Base-by-base conservation (phyloP, 768 basidiomycete species). In the Sarcomyxa edulis region DNA sequence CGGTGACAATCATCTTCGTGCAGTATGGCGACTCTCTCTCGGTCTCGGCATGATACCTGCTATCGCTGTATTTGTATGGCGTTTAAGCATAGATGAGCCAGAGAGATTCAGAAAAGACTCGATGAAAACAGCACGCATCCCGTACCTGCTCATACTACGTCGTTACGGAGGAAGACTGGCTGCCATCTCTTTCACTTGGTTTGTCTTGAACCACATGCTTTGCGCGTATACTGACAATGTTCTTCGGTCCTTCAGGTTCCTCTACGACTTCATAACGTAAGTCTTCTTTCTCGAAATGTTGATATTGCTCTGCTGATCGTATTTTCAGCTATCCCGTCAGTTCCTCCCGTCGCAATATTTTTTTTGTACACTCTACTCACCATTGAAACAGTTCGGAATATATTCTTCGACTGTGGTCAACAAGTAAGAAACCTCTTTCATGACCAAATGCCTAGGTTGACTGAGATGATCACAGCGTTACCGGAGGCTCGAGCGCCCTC, bases 1-100 rank as follows among this genome's bases (percentile, higher is more conserved):
- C 45, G 86, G 88, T 22, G 51, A 74, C 29, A 61, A 86, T 44
- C 91, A 93, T 54, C 77, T 94, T 30, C 76, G 84, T 19, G 85
- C 84, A 2, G 84, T 90, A 4, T 95, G 91, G 91, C 81, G 92
- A 35, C 51, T 88, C 30, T 86, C 90, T 15, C 72, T 95, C 8
- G 92, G 88, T 23, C 72, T 95, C 7, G 92, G 92, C 23, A 64
- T 83, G 27, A 53, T 95, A 39, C 92, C 92, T 25, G 91, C 92
- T 5, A 48, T 78, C 9, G 72, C 76, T 6, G 83, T 94, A n/a
- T 78, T 94, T 51, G 50, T 89, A 34, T 94, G 92, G 90, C 88
- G 92, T 47, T 53, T 90, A 37, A 75, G 69, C 43, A 90, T 94
- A 84, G 71, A 80, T 20, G 88, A 94, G 51, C 88, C 91, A 1